A percentile compares a stretch with the other conserved stretches of the same genome.
Conservation (phyloP, 2,329 filamentous ascomycete species). For the Cladophialophora immunda region DNA sequence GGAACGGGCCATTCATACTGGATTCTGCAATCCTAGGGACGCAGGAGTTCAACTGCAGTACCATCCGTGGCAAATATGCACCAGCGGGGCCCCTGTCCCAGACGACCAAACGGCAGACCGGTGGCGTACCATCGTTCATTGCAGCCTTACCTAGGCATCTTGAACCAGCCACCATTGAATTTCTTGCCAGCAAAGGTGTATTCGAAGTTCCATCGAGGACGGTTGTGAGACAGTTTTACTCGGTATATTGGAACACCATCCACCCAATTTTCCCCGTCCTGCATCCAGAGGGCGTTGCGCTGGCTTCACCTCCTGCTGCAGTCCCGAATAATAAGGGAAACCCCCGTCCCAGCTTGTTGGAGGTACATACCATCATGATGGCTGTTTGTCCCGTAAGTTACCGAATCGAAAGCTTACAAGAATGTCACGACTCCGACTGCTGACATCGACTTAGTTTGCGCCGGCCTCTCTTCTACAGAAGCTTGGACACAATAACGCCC, state of each 20-base stretch:
- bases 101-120: not conserved
- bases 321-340: not conserved
- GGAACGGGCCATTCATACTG: not conserved
- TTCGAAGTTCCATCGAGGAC: not conserved
- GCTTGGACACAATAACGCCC: not conserved
- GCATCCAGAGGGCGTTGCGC: not conserved
- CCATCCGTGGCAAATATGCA: not conserved
- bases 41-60: not conserved
- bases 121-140: conserved; percentile 1
- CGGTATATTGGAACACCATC: not conserved
- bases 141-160: not conserved
- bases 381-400: conserved; percentile 1
- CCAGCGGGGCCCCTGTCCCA: not conserved
- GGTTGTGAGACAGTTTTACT: not conserved
- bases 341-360: not conserved
- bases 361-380: not conserved
- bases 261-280: conserved; percentile 1
- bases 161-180: conserved; percentile 1
- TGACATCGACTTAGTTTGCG: not conserved
- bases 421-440: not conserved
- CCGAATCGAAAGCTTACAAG: not conserved
- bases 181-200: not conserved
- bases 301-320: not conserved
- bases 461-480: not conserved
- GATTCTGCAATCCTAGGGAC: not conserved